These are phyloP conservation scores for Acorus gramineus DNA, from an alignment of 106 monocot genomes.

Conservation along the genomic window DNA sequence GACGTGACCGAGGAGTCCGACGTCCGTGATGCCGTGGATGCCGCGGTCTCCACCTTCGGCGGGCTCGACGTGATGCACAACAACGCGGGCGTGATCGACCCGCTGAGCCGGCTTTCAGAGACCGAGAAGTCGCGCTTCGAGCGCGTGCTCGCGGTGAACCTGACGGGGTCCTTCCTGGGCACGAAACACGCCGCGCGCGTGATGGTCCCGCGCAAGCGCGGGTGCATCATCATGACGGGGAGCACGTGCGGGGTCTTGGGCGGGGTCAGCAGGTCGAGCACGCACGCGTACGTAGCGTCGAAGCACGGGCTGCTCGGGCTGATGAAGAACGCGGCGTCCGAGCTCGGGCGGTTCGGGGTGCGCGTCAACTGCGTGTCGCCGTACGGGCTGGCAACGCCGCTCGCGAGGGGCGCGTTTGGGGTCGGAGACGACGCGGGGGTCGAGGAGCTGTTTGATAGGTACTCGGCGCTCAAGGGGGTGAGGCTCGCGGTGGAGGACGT, in stretches of 20 bases:
- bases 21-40: too few species aligned
- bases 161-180: conserved; percentile 3
- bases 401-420: too few species aligned
- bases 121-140: not conserved
- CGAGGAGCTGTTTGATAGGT: too few species aligned
- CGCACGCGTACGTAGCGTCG: conserved; percentile 2
- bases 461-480: too few species aligned
- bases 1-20: too few species aligned
- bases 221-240: conserved; percentile 1
- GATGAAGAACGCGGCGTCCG: conserved; percentile 9
- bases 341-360: conserved; percentile 13
- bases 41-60: not conserved
- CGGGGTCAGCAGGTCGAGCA: not conserved
- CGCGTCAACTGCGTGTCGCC: conserved; percentile 20
- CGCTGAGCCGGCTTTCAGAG: not conserved
- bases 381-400: not conserved
- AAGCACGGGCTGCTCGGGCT: conserved; percentile 19
- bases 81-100: not conserved
- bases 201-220: not conserved
- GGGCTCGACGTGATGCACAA: conserved; percentile 10
- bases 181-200: conserved; percentile 4
- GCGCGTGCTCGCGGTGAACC: not conserved
- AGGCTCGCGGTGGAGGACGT: too few species aligned
- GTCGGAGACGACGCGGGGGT: too few species aligned
- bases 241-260: not conserved